Percentiles rank a stretch among this genome's conserved stretches.
phyloP scores from a whole-genome alignment of 345 rosid genomes.

The Laguncularia racemosa region DNA sequence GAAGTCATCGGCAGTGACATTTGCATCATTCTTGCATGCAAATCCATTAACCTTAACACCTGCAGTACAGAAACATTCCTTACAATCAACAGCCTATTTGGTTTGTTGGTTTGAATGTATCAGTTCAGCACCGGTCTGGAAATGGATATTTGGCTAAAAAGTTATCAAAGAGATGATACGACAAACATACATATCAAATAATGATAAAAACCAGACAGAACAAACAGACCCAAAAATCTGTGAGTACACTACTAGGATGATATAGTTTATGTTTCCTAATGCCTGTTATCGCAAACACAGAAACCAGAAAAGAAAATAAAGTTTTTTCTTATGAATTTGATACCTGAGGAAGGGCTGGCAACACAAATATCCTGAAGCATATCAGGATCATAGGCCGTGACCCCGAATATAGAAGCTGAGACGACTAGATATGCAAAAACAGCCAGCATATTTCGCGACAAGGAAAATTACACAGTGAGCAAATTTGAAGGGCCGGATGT shows the following conservation, averaged over 20 bases:
- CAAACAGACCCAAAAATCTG: neutral
- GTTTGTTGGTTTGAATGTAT: neutral
- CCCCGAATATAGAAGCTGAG: slow-evolving; percentile 14
- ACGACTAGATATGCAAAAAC: slow-evolving; percentile 11
- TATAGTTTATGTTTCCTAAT: neutral
- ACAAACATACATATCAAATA: neutral
- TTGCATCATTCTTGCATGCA: slow-evolving; percentile 41
- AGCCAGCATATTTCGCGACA: neutral
- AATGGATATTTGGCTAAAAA: too few species aligned
- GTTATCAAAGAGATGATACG: too few species aligned
- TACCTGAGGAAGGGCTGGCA: slow-evolving; percentile 33
- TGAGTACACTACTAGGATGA: neutral
- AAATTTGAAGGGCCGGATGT: too few species aligned
- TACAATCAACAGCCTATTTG: neutral
- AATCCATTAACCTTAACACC: slow-evolving; percentile 55
- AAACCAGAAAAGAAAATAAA: neutral
- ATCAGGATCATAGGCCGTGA: slow-evolving; percentile 48
- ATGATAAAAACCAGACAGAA: neutral
- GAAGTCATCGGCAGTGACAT: slow-evolving; percentile 46
- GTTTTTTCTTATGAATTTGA: neutral
- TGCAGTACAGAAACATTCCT: slow-evolving; percentile 2
- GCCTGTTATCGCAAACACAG: neutral
- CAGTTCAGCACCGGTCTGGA: too few species aligned
- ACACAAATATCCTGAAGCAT: slow-evolving; percentile 67
- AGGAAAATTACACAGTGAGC: too few species aligned